Conservation (phyloP, 176 grass and related monocot genomes). For the Ananas comosus region DNA sequence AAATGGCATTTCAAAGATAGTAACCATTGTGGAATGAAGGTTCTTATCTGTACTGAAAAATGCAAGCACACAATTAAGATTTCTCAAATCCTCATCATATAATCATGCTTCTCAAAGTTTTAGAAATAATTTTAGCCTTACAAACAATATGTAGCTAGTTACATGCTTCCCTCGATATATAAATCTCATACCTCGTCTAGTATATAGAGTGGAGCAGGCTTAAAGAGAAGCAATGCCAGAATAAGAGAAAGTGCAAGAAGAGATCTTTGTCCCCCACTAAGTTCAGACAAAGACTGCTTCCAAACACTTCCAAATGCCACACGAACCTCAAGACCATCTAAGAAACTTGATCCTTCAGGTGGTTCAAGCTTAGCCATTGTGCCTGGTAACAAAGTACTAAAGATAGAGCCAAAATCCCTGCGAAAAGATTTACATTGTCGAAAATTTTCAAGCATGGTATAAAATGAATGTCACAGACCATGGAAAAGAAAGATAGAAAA, state of each 20-base stretch:
- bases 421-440: constrained; percentile 3
- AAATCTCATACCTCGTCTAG: constrained; percentile 68
- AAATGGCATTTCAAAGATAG: not conserved
- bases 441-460: not conserved
- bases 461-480: not conserved
- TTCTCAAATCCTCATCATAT: not conserved
- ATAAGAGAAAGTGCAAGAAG: constrained; percentile 98
- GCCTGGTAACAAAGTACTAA: constrained; percentile 84
- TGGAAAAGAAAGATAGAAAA: too few relatives aligned
- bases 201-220: constrained; percentile 97
- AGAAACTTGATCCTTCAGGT: constrained; percentile 77
- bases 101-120: not conserved
- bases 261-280: constrained; percentile 93
- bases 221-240: constrained; percentile 89
- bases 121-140: not conserved
- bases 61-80: too few relatives aligned
- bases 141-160: constrained; percentile 1
- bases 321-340: constrained; percentile 97
- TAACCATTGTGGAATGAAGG: not conserved
- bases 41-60: too few relatives aligned
- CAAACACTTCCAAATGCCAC: constrained; percentile 93
- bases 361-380: constrained; percentile 98
- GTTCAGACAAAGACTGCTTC: constrained; percentile 97
- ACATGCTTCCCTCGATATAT: constrained; percentile 2
- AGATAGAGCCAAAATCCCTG: constrained; percentile 98